Conservation (phyloP, 1,284 basidiomycete species). For the Cryptococcus sp. region DNA sequence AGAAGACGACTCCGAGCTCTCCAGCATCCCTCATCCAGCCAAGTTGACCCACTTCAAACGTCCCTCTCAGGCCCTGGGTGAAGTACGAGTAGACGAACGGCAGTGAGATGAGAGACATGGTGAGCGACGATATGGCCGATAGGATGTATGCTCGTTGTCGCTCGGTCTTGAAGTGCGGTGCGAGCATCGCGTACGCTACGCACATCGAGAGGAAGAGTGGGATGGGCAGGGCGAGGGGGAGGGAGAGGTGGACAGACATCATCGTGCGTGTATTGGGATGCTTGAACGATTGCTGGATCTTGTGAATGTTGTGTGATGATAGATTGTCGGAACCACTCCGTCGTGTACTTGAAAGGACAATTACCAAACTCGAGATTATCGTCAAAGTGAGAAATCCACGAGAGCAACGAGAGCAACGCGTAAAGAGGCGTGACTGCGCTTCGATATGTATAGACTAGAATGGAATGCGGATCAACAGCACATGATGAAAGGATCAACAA, state of each 20-base stretch:
- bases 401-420: no score
- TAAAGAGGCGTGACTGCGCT: no score
- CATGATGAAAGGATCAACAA: neutral
- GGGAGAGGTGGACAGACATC: neutral
- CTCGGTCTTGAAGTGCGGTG: constrained; percentile 48
- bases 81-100: constrained; percentile 58
- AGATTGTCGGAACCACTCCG: no score
- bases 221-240: constrained; percentile 46
- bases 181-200: constrained; percentile 50
- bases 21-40: constrained; percentile 36
- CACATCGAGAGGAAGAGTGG: constrained; percentile 20
- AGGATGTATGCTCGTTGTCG: constrained; percentile 63
- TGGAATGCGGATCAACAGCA: neutral
- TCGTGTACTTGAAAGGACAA: no score
- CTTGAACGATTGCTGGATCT: neutral
- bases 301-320: no score
- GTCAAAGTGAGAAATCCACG: no score
- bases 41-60: constrained; percentile 24
- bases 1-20: constrained; percentile 36
- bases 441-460: neutral
- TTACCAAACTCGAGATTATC: no score
- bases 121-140: constrained; percentile 55
- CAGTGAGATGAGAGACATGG: constrained; percentile 58
- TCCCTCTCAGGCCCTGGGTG: constrained; percentile 28
- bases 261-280: neutral